These are phyloP conservation scores for Leccinellum albellum DNA, from an alignment of 768 basidiomycete species.

Conservation along the genomic window DNA sequence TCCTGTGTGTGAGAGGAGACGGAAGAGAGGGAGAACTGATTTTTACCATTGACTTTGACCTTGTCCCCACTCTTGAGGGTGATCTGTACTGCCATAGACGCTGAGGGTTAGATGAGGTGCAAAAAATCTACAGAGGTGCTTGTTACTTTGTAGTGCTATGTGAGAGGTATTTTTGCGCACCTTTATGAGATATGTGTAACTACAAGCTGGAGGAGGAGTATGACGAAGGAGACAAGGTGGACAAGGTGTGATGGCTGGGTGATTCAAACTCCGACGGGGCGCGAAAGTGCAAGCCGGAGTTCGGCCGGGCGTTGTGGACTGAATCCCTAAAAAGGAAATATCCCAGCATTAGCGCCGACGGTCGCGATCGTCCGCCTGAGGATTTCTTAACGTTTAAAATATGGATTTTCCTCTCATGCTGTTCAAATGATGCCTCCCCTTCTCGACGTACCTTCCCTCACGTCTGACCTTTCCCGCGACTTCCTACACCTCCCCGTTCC, in stretches of 20 bases:
- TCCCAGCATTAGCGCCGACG: neutral
- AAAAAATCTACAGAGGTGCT: slow-evolving; percentile 27
- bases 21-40: slow-evolving; percentile 10
- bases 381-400: neutral
- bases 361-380: neutral
- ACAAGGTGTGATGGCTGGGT: slow-evolving; percentile 31
- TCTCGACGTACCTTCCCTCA: neutral
- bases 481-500: slow-evolving; percentile 40
- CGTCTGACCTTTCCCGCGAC: slow-evolving; percentile 6
- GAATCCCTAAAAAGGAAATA: neutral
- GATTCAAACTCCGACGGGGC: slow-evolving; percentile 36
- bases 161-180: slow-evolving; percentile 23
- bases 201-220: slow-evolving; percentile 23
- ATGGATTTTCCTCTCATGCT: no score
- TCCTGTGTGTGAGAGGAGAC: slow-evolving; percentile 16
- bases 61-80: slow-evolving; percentile 80
- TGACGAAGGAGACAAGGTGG: slow-evolving; percentile 35
- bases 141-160: neutral
- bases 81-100: slow-evolving; percentile 33
- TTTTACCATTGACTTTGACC: slow-evolving; percentile 83
- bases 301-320: neutral
- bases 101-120: slow-evolving; percentile 13
- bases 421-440: neutral
- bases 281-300: slow-evolving; percentile 29
- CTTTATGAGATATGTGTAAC: slow-evolving; percentile 14